These are phyloP conservation scores for Cairneyella variabilis DNA, from an alignment of 495 filamentous ascomycete species.

Conservation along the genomic window DNA sequence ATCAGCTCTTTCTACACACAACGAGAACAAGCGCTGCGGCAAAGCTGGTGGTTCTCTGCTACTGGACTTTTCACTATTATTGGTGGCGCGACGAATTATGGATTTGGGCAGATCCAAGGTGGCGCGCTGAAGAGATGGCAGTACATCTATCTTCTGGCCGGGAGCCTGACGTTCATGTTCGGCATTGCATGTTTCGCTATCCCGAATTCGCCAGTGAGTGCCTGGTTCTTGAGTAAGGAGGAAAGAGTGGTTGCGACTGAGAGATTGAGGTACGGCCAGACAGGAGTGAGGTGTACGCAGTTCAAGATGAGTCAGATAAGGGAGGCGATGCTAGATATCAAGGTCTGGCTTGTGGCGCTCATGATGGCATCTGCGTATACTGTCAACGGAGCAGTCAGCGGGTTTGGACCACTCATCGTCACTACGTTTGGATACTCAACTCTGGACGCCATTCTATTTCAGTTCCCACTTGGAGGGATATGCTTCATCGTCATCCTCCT, in stretches of 20 bases:
- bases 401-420: constrained; percentile 72
- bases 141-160: constrained; percentile 65
- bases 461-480: constrained; percentile 66
- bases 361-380: constrained; percentile 62
- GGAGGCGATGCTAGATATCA: constrained; percentile 55
- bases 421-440: constrained; percentile 67
- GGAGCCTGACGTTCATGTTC: constrained; percentile 59
- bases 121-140: constrained; percentile 58
- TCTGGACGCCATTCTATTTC: constrained; percentile 64
- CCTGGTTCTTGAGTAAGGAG: constrained; percentile 48
- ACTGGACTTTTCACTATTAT: constrained; percentile 67
- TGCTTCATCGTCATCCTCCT: constrained; percentile 61
- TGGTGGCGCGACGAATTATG: constrained; percentile 64
- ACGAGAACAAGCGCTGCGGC: constrained; percentile 60
- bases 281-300: constrained; percentile 54
- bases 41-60: constrained; percentile 66
- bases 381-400: constrained; percentile 72
- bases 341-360: constrained; percentile 58
- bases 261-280: constrained; percentile 53
- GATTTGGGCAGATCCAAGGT: constrained; percentile 59
- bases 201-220: constrained; percentile 54
- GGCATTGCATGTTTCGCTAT: constrained; percentile 59
- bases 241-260: constrained; percentile 54
- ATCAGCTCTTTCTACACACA: constrained; percentile 65
- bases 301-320: constrained; percentile 56